phyloP scores from a whole-genome alignment of 805 yeast species.

The Pichia heedii region DNA sequence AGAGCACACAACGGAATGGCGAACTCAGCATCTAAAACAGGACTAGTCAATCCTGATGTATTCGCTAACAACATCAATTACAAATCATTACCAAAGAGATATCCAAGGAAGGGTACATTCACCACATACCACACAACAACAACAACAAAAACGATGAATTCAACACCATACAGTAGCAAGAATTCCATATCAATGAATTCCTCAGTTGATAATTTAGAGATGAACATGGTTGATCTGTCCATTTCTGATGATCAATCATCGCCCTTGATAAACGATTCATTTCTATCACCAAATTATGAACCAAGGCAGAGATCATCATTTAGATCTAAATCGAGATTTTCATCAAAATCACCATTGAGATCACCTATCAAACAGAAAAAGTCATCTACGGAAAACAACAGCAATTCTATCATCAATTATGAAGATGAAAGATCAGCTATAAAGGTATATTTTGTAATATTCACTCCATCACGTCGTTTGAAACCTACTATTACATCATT shows the following conservation, averaged over 20 bases:
- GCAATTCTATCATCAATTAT: conserved; percentile 19
- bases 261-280: background rate
- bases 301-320: background rate
- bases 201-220: conserved; percentile 15
- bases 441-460: conserved; percentile 43
- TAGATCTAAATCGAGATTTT: background rate
- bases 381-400: background rate
- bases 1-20: conserved; percentile 32
- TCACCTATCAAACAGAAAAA: background rate
- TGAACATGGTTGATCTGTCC: conserved; percentile 16
- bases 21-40: conserved; percentile 31
- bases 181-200: background rate
- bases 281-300: background rate
- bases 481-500: conserved; percentile 42
- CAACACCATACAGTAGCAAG: background rate
- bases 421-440: conserved; percentile 39
- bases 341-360: background rate
- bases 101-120: background rate
- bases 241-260: conserved; percentile 9
- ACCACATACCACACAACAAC: background rate
- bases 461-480: conserved; percentile 41
- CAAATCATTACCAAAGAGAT: conserved; percentile 17
- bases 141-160: background rate
- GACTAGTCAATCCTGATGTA: conserved; percentile 32
- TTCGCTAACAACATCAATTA: conserved; percentile 23